Percentiles rank a stretch among this genome's conserved stretches.
Evolutionary conservation across 805 yeast species (phyloP).

Genomic region (Tetrapisispora iriomotensis): DNA sequence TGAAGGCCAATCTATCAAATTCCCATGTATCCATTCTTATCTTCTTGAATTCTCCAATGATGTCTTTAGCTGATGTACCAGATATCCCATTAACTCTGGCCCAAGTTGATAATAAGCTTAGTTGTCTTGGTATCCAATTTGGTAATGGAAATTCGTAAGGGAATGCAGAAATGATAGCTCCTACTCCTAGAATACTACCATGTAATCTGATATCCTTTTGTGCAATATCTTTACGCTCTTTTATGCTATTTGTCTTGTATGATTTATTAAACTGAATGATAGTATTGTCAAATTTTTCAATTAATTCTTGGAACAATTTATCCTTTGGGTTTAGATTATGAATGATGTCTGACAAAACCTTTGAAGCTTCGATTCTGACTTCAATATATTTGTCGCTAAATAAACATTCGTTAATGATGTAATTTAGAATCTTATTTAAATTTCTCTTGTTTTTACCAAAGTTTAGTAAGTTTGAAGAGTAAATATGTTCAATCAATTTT

Average conservation of each 20-base stretch:
- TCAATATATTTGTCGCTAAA: slow-evolving; percentile 58
- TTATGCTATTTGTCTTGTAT: background rate
- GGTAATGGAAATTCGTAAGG: slow-evolving; percentile 92
- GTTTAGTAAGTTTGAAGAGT: slow-evolving; percentile 54
- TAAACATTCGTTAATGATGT: slow-evolving; percentile 38
- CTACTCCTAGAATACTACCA: slow-evolving; percentile 81
- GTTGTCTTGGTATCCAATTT: slow-evolving; percentile 68
- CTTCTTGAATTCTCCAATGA: slow-evolving; percentile 77
- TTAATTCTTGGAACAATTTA: slow-evolving; percentile 24
- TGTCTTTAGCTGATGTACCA: slow-evolving; percentile 76
- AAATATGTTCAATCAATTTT: slow-evolving; percentile 61
- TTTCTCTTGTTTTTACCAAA: slow-evolving; percentile 39
- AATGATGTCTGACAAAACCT: slow-evolving; percentile 69
- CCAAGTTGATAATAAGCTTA: slow-evolving; percentile 59
- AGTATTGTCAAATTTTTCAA: slow-evolving; percentile 32
- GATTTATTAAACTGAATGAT: slow-evolving; percentile 17
- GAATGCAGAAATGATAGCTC: slow-evolving; percentile 80
- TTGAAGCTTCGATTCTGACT: slow-evolving; percentile 64
- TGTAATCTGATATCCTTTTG: slow-evolving; percentile 43
- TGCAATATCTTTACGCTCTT: slow-evolving; percentile 30
- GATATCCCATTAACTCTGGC: slow-evolving; percentile 68
- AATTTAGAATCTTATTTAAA: slow-evolving; percentile 32
- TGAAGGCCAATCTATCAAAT: slow-evolving; percentile 66
- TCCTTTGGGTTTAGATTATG: slow-evolving; percentile 44
- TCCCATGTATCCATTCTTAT: slow-evolving; percentile 96